These are phyloP conservation scores for Candida bentonensis DNA, from an alignment of 805 yeast species.

Conservation along the genomic window DNA sequence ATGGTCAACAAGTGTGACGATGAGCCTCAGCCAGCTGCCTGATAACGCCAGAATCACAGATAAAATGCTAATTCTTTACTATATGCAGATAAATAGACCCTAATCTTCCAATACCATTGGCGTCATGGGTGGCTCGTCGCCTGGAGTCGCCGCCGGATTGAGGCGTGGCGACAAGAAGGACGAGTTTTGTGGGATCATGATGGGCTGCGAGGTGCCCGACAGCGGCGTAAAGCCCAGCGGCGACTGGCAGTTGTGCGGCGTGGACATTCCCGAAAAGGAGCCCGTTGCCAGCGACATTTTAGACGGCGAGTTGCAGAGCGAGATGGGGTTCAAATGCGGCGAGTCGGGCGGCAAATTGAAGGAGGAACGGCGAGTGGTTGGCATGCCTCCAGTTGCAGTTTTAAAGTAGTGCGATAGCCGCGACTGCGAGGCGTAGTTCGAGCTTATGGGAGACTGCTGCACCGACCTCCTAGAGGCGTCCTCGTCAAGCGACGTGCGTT, in stretches of 20 bases:
- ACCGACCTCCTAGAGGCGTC: neutral
- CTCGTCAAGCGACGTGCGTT: neutral
- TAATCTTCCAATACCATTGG: neutral
- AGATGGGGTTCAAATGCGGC: neutral
- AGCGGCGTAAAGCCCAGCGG: neutral
- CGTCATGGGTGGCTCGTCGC: neutral
- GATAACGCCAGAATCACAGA: no score
- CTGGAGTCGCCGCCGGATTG: neutral
- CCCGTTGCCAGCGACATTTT: neutral
- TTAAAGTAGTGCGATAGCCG: neutral
- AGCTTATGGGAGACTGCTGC: neutral
- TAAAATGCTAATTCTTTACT: no score
- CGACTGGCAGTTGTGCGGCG: neutral
- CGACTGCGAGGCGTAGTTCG: constrained; percentile 1
- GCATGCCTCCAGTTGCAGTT: neutral
- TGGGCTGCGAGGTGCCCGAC: neutral
- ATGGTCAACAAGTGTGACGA: no score
- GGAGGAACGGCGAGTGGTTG: neutral
- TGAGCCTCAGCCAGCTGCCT: no score
- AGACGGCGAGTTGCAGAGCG: neutral
- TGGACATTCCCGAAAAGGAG: neutral
- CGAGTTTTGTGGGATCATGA: neutral
- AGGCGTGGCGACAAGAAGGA: neutral
- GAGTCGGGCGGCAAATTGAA: neutral
- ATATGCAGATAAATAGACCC: neutral